Percentiles rank a stretch among this genome's conserved stretches.
Evolutionary conservation across 352 stramenopile genomes (phyloP).

Genomic region (Pythium diclinum): DNA sequence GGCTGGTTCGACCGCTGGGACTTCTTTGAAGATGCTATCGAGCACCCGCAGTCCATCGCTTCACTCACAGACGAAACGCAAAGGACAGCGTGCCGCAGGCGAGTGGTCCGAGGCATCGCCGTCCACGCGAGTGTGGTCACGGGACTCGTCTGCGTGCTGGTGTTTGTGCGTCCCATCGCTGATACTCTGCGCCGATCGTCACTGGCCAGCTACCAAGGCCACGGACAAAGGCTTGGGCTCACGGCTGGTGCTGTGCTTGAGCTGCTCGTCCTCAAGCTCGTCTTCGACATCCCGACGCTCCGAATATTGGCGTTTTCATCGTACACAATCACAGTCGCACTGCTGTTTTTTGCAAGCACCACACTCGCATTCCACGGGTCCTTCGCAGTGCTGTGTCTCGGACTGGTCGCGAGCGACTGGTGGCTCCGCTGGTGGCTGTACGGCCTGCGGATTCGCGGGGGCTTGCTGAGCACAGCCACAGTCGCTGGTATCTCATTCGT

Average conservation of each 20-base stretch:
- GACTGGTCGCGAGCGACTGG: not conserved
- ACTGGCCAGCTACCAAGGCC: not conserved
- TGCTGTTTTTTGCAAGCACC: not conserved
- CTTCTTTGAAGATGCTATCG: not conserved
- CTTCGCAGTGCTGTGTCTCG: not conserved
- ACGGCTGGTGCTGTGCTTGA: not conserved
- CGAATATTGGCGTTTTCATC: not conserved
- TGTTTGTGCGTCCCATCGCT: not conserved
- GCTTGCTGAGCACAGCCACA: not conserved
- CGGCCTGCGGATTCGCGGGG: not conserved
- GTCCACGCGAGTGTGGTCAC: not conserved
- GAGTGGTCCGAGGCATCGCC: not conserved
- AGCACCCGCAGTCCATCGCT: not conserved
- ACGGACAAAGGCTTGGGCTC: not conserved
- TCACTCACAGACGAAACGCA: not conserved
- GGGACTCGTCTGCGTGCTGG: not conserved
- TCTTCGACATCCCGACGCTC: not conserved
- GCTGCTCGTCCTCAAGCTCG: conserved; percentile 3
- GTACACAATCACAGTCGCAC: not conserved
- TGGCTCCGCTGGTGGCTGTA: not conserved
- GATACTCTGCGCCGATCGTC: not conserved
- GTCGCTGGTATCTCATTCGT: not conserved
- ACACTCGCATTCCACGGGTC: not conserved
- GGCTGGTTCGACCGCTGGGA: conserved; percentile 2
- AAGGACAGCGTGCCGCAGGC: not conserved